Percentiles rank a stretch among this genome's conserved stretches.
Evolutionary conservation across 805 yeast species (phyloP).

Genomic region (Cyberlindnera mycetangii): DNA sequence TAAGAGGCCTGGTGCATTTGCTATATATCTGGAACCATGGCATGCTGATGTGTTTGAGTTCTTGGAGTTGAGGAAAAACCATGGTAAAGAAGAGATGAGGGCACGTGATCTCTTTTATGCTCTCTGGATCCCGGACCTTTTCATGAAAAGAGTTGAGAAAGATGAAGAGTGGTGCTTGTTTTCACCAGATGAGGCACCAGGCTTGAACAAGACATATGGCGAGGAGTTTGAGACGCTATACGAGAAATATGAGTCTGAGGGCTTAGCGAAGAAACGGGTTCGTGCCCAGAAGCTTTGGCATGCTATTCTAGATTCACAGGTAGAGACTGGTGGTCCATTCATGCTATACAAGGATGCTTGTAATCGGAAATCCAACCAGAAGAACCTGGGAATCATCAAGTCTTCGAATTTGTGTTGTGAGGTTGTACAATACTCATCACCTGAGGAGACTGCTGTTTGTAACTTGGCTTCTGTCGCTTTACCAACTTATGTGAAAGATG

Average conservation of each 20-base stretch:
- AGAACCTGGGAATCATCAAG: conserved; percentile 88
- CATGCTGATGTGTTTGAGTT: conserved; percentile 89
- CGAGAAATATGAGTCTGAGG: conserved; percentile 67
- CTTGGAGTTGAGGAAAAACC: conserved; percentile 84
- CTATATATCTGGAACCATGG: conserved; percentile 95
- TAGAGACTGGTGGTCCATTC: conserved; percentile 96
- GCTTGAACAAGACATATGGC: conserved; percentile 82
- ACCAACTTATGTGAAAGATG: conserved; percentile 64
- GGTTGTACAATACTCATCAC: conserved; percentile 86
- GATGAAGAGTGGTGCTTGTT: conserved; percentile 85
- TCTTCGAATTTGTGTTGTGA: conserved; percentile 95
- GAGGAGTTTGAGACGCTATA: conserved; percentile 76
- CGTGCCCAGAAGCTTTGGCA: conserved; percentile 92
- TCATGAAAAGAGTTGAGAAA: conserved; percentile 84
- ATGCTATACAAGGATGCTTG: conserved; percentile 93
- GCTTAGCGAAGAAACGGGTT: conserved; percentile 58
- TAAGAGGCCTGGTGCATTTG: conserved; percentile 97
- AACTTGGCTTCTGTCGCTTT: conserved; percentile 89
- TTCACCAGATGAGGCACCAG: conserved; percentile 88
- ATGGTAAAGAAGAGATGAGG: conserved; percentile 91
- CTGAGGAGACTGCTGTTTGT: conserved; percentile 93
- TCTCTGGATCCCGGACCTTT: conserved; percentile 91
- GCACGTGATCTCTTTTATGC: conserved; percentile 94
- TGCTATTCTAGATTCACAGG: conserved; percentile 86
- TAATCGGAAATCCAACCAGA: conserved; percentile 83